A percentile compares a stretch with the other conserved stretches of the same genome.
Conservation (phyloP, 495 filamentous ascomycete species). For the Aspergillus carlsbadensis region DNA sequence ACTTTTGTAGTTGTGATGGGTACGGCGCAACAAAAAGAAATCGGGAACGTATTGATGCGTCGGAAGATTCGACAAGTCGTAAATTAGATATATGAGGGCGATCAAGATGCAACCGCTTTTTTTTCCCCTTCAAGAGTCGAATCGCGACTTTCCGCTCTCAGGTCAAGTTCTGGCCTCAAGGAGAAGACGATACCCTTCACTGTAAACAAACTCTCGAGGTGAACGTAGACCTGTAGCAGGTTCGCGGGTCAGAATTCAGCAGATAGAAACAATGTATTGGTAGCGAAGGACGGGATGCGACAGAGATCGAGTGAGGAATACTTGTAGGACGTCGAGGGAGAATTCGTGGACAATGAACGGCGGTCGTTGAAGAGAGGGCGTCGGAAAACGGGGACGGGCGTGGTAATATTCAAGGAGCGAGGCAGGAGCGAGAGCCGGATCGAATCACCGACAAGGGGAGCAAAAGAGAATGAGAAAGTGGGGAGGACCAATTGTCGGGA, state of each 20-base stretch:
- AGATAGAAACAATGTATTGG: not conserved
- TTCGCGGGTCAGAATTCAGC: not conserved
- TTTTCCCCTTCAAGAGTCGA: no score
- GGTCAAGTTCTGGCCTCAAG: no score
- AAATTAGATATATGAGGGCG: no score
- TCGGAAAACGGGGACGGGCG: constrained; percentile 10
- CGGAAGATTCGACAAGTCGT: no score
- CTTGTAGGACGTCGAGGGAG: not conserved
- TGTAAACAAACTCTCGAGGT: not conserved
- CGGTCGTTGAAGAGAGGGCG: not conserved
- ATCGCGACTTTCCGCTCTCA: no score
- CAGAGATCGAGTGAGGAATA: not conserved
- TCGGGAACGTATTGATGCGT: not conserved
- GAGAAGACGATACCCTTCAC: no score
- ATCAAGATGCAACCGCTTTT: no score
- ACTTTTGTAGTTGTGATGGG: not conserved
- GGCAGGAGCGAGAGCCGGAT: constrained; percentile 4
- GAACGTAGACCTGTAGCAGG: not conserved
- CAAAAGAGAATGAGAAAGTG: constrained; percentile 7
- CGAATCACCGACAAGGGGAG: not conserved
- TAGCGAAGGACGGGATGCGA: not conserved
- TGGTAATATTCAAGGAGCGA: constrained; percentile 17
- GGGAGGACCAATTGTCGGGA: not conserved
- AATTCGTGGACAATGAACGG: constrained; percentile 3
- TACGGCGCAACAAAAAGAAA: no score